Base-by-base conservation (phyloP, 164 flowering plant species). In the Piper longum region DNA sequence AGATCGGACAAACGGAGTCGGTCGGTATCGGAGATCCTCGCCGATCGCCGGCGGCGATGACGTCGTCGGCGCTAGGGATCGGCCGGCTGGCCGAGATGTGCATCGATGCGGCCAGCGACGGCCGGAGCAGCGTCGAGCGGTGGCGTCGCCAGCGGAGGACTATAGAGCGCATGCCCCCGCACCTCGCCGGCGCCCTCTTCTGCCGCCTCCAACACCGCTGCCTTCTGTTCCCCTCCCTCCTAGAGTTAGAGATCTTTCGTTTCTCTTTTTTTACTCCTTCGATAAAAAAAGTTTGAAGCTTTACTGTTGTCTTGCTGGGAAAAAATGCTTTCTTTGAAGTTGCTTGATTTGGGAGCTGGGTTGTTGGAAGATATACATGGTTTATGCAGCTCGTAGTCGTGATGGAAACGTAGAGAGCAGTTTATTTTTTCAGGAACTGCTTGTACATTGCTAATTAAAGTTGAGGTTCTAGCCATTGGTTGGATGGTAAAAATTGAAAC, bases 131-230 rank as follows among this genome's bases (percentile, higher is more conserved):
- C 73, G 72, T 95, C 43, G 86, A 88, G 64, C 75, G 65, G 66
- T 95, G 99, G 99, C 80, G 96, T 69, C 68, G 81, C 65, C 99
- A 95, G 79, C 79, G 83, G 17, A 75, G 97, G 59, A 75, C 84
- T 16, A 85, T 95, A 19, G 86, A 87, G 62, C 82, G 83, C 18
- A 16, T 95, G 79, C 99, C 99, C 16, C 57, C 83, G 42, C 86
- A 75, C 0, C 88, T 95, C 60, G 89, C 91, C 43, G 79, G 80
- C 12, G 76, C 85, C 73, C 87, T 95, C 56, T 77, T 95, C 66
- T 82, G 69, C 61, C 84, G 80, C 55, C 93, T 95, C 62, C 77
- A 79, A 59, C 77, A 41, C 16, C 91, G 97, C 52, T 83, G 89
- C 48, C 89, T 95, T 57, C 76, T 90, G 62, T 71, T 41, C 60